Evolutionary conservation across 441 rosid genomes (phyloP).

Genomic region (Erodium trifolium): DNA sequence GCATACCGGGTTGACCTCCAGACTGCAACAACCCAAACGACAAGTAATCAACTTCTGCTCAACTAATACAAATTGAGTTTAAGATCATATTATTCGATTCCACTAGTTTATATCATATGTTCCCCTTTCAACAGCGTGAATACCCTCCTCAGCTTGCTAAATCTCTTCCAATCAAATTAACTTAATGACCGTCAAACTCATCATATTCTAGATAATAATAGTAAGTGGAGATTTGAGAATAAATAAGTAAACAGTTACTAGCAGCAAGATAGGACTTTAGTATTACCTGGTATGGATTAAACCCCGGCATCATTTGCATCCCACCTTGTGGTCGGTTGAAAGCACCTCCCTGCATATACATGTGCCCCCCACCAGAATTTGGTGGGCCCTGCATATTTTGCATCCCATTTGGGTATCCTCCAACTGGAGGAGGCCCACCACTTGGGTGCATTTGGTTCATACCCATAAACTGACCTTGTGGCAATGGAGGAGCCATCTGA

Average conservation of each 20-base stretch:
- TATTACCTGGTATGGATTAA: conserved; percentile 70
- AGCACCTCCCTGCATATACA: conserved; percentile 71
- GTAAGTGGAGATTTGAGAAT: too few relatives aligned
- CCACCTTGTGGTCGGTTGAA: conserved; percentile 73
- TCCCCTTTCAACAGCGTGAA: background rate
- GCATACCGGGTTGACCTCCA: conserved; percentile 52
- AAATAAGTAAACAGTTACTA: background rate
- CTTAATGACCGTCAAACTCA: too few relatives aligned
- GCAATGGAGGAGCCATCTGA: conserved; percentile 66
- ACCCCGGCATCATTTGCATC: conserved; percentile 80
- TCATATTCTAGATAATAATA: too few relatives aligned
- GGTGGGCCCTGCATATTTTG: conserved; percentile 76
- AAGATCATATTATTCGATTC: background rate
- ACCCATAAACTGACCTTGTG: conserved; percentile 86
- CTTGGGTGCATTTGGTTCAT: conserved; percentile 56
- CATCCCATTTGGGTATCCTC: conserved; percentile 58
- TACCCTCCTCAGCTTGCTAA: background rate
- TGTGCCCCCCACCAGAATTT: conserved; percentile 41
- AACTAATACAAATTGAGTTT: background rate
- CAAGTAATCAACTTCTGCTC: background rate
- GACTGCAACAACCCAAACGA: conserved; percentile 31
- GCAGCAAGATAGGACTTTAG: background rate
- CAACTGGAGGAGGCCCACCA: conserved; percentile 44
- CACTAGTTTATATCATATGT: too few relatives aligned
- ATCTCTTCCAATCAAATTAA: too few relatives aligned